A percentile compares a stretch with the other conserved stretches of the same genome.
Evolutionary conservation across 2,329 filamentous ascomycete genomes (phyloP).

Genomic region (Fusarium tanahbumbuense): DNA sequence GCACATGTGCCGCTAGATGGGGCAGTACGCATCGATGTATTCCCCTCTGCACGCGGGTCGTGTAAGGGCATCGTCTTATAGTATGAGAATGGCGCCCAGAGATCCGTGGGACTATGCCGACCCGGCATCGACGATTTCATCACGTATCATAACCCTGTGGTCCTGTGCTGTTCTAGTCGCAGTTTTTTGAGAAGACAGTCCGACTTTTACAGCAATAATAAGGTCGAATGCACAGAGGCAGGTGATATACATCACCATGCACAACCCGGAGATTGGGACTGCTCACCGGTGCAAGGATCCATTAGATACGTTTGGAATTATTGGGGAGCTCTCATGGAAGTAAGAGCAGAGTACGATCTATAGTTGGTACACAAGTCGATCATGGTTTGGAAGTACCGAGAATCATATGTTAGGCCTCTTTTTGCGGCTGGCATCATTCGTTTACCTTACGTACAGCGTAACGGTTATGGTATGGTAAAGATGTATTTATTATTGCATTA

Average conservation of each 20-base stretch:
- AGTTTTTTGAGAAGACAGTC: no score
- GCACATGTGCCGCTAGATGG: neutral
- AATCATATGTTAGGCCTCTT: no score
- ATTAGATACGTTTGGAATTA: neutral
- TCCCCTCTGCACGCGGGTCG: neutral
- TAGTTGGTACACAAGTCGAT: neutral
- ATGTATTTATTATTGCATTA: no score
- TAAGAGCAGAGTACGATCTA: neutral
- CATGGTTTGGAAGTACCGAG: no score
- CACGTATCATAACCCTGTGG: neutral
- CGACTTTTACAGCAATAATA: no score
- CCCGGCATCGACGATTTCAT: neutral
- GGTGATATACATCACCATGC: neutral
- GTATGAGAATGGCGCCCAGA: neutral
- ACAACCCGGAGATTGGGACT: neutral
- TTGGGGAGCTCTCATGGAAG: neutral
- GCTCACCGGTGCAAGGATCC: neutral
- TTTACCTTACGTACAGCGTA: no score
- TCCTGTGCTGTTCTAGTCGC: neutral
- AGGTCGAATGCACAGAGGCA: no score
- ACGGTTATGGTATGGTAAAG: no score
- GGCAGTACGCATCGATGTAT: neutral
- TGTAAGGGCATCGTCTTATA: neutral
- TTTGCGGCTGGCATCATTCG: no score
- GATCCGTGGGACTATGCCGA: neutral